Base-by-base conservation (phyloP, 148 eudicot genomes). In the Camellia lanceoleosa region DNA sequence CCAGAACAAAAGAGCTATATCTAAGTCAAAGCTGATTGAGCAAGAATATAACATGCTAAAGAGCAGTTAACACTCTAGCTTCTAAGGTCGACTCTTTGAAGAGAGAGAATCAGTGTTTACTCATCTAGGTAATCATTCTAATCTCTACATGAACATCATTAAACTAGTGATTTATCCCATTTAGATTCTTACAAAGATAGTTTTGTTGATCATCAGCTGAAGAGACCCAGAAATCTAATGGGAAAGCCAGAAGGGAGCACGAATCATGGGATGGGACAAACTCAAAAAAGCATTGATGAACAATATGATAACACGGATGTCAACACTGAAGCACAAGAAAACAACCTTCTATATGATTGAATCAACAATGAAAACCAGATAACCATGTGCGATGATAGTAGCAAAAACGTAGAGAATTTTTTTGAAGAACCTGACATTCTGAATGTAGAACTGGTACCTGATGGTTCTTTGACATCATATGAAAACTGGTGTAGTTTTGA, bases 1-100 rank as follows among this genome's bases (percentile, higher is more conserved):
- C 80, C 92, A 89, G 85, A 91, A 89, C 80, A 85, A 78, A 71
- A 80, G 92, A 78, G 92, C 91, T 7, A 71, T 89, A 58, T 88
- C 84, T 51, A 89, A 91, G 81, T 86, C 91, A 1, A 89, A 89
- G 89, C 84, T 86, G 80, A 77, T 87, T 67, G 88, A 86, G 84
- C 81, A 51, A 43, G 94, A 91, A 3, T 89, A 89, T 77, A 73
- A 30, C 38, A 8, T 79, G 19, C 81, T 91, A 3, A 89, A 83
- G 70, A 80, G 69, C 16, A 79, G 77, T 20, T 42, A 85, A 91
- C 65, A 59, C 8, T 30, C 83, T 89, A n/a, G 87, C 86, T 68
- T 75, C 87, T 3, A 76, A 79, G 73, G 80, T 80, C 6, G 90
- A 86, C 76, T 60, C 78, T 51, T 75, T 86, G 58, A 84, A 80